These are phyloP conservation scores for Didymella glomerata DNA, from an alignment of 2,329 filamentous ascomycete species.

Conservation along the genomic window DNA sequence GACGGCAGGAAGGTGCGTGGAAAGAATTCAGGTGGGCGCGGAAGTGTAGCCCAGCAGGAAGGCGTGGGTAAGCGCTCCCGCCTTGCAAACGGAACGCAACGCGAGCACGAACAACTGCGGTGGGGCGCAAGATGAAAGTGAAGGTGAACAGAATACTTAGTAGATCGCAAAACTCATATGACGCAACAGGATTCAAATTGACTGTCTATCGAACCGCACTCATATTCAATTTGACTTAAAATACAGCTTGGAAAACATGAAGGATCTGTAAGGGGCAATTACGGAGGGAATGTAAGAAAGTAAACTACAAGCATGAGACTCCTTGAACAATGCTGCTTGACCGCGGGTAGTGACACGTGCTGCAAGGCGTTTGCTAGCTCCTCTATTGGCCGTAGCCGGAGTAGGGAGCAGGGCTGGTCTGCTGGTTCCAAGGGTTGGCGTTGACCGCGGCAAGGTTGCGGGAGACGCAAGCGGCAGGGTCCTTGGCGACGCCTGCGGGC, in stretches of 20 bases:
- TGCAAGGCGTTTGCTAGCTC: constrained; percentile 7
- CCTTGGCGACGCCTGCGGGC: constrained; percentile 30
- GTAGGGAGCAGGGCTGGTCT: constrained; percentile 16
- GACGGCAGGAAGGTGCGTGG: background rate
- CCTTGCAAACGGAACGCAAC: constrained; percentile 4
- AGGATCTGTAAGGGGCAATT: constrained; percentile 24
- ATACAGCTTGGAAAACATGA: constrained; percentile 24
- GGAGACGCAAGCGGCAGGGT: constrained; percentile 7
- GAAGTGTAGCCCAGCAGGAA: constrained; percentile 4
- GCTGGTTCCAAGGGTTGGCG: constrained; percentile 27
- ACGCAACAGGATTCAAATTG: constrained; percentile 12
- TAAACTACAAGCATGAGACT: constrained; percentile 21
- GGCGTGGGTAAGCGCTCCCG: background rate
- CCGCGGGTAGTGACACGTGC: constrained; percentile 18
- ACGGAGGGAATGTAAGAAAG: constrained; percentile 24
- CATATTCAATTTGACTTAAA: constrained; percentile 27
- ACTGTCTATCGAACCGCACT: constrained; percentile 22
- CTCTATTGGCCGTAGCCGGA: constrained; percentile 13
- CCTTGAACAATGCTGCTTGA: constrained; percentile 25
- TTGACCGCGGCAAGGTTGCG: constrained; percentile 32
- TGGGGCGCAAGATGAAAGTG: constrained; percentile 6
- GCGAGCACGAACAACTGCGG: background rate
- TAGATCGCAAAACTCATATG: background rate
- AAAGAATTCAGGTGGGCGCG: background rate
- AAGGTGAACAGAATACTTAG: background rate